These are phyloP conservation scores for Yarrowia yakushimensis DNA, from an alignment of 805 yeast species.

Conservation along the genomic window DNA sequence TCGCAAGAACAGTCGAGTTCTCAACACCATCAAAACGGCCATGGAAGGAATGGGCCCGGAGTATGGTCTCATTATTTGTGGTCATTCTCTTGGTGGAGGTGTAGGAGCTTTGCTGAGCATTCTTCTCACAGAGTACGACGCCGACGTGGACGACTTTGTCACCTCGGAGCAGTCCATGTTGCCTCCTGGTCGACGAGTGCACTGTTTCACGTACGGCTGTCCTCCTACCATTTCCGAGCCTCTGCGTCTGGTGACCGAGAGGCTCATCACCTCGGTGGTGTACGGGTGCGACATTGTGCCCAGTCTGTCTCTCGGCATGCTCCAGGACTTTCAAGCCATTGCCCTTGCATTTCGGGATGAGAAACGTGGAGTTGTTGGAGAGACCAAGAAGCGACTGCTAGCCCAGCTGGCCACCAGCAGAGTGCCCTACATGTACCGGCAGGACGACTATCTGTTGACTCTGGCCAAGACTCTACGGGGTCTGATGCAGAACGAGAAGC, in stretches of 20 bases:
- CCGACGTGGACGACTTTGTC: constrained; percentile 28
- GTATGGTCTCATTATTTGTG: constrained; percentile 38
- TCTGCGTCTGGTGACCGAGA: constrained; percentile 32
- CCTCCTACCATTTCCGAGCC: constrained; percentile 36
- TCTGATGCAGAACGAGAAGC: constrained; percentile 37
- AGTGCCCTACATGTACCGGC: constrained; percentile 25
- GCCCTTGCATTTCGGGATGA: constrained; percentile 34
- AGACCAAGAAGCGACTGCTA: constrained; percentile 32
- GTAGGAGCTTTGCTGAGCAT: constrained; percentile 37
- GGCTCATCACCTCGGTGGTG: constrained; percentile 36
- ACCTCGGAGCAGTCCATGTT: constrained; percentile 30
- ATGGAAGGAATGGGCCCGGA: constrained; percentile 33
- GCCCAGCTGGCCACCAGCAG: constrained; percentile 31
- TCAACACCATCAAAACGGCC: constrained; percentile 33
- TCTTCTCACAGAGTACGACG: constrained; percentile 30
- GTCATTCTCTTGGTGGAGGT: constrained; percentile 40
- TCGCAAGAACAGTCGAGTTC: constrained; percentile 32
- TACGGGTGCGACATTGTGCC: constrained; percentile 39
- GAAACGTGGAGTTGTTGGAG: constrained; percentile 32
- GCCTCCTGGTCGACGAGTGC: constrained; percentile 35
- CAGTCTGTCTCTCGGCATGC: constrained; percentile 36
- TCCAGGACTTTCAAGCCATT: constrained; percentile 36
- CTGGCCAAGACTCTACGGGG: constrained; percentile 35
- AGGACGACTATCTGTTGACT: constrained; percentile 34
- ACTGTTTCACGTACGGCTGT: constrained; percentile 38